A percentile compares a stretch with the other conserved stretches of the same genome.
These are phyloP conservation scores for Blastobotrys chiropterorum DNA, from an alignment of 805 yeast genomes.

Conservation along the genomic window DNA sequence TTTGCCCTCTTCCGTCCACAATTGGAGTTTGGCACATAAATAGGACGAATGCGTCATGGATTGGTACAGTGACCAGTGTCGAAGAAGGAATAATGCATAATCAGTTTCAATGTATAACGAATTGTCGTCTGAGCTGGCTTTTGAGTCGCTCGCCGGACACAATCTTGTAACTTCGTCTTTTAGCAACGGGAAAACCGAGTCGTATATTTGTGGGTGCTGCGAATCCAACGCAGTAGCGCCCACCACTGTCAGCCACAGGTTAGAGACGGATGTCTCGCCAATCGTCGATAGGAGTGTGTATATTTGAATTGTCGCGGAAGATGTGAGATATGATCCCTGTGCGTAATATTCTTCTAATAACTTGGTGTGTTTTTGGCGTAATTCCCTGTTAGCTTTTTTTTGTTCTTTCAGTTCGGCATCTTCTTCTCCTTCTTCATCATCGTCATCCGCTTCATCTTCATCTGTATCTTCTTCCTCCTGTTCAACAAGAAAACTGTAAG, in stretches of 20 bases:
- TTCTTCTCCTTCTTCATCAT: constrained; percentile 27
- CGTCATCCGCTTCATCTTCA: constrained; percentile 30
- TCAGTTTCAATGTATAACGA: constrained; percentile 69
- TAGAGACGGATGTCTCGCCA: constrained; percentile 67
- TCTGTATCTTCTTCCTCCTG: constrained; percentile 36
- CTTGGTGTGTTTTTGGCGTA: constrained; percentile 32
- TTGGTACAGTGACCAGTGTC: constrained; percentile 92
- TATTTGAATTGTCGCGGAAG: constrained; percentile 71
- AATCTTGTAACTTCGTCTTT: constrained; percentile 74
- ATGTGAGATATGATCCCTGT: constrained; percentile 71
- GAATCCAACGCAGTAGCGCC: constrained; percentile 81
- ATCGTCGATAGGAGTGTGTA: constrained; percentile 74
- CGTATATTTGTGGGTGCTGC: constrained; percentile 65
- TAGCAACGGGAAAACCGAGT: constrained; percentile 62
- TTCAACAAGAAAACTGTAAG: constrained; percentile 43
- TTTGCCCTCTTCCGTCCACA: constrained; percentile 91
- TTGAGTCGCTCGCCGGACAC: constrained; percentile 34
- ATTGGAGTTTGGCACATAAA: constrained; percentile 75
- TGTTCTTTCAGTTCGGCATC: constrained; percentile 24
- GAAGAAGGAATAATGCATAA: constrained; percentile 73
- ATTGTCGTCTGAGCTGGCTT: constrained; percentile 23
- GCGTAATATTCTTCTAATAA: constrained; percentile 69
- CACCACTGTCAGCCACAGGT: constrained; percentile 80
- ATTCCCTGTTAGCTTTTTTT: not conserved
- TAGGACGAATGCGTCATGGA: constrained; percentile 86